A percentile compares a stretch with the other conserved stretches of the same genome.
Evolutionary conservation across 2,329 filamentous ascomycete species (phyloP).

Genomic region (Claviceps quebecensis): DNA sequence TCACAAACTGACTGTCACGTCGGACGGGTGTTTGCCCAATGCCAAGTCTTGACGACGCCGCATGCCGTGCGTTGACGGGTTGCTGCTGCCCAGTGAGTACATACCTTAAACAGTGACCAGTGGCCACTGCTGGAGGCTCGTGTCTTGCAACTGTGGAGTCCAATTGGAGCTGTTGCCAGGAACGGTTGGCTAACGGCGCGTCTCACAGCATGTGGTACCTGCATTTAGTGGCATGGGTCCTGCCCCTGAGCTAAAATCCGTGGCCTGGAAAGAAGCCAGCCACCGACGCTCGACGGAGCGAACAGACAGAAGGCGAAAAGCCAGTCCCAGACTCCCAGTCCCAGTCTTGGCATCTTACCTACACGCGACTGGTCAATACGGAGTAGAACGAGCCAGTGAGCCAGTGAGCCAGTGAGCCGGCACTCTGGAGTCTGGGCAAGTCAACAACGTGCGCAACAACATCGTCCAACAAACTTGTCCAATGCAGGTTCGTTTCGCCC

Average conservation of each 20-base stretch:
- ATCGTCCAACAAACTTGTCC: neutral
- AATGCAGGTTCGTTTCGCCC: neutral
- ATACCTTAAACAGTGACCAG: no score
- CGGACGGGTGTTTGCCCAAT: no score
- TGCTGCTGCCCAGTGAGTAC: no score
- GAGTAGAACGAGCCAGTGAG: neutral
- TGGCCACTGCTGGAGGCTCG: neutral
- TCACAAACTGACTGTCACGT: no score
- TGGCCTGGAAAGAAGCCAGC: neutral
- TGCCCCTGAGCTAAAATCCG: slow-evolving; percentile 6
- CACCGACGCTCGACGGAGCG: neutral
- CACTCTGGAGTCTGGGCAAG: neutral
- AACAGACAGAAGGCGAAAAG: neutral
- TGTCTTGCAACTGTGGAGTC: neutral
- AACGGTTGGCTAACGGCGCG: slow-evolving; percentile 18
- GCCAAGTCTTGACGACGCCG: no score
- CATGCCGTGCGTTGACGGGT: no score
- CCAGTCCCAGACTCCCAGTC: neutral
- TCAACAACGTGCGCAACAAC: neutral
- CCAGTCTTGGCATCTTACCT: neutral
- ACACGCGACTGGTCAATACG: neutral
- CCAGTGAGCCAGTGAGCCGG: neutral
- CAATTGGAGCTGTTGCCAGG: neutral
- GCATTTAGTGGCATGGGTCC: slow-evolving; percentile 8
- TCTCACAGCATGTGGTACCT: slow-evolving; percentile 20